Evolutionary conservation across 352 stramenopile species (phyloP), one percentile per base, ranked within the genome.

Genomic region (Thraustotheca clavata): DNA sequence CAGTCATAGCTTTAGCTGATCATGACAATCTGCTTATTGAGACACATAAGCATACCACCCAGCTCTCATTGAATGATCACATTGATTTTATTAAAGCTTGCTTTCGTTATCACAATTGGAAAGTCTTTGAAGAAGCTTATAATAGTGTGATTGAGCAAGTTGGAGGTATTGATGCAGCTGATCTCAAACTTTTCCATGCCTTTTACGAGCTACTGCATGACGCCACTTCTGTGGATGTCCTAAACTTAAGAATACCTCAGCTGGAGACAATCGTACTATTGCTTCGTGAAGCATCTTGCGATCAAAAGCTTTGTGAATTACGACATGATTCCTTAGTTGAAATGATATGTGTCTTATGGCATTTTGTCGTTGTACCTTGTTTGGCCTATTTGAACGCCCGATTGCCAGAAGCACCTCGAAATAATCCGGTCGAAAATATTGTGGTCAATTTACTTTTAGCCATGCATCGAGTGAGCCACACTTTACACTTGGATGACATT

Each of bases 401-500:
- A 2, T 18, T 52, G 43, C n/a, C n/a, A 9, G 43, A 7, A 9
- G 7, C 2, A 1, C 9, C 12, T 2, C 9, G 12, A 9, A 24
- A 14, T 31, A 31, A 14, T 24, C 6, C n/a, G 2, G 2, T 52
- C 43, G 9, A 52, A 24, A 11, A 24, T 9, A 9, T 24, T 11
- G n/a, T 31, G 12, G 34, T 35, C 14, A 31, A 52, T 18, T 3
- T 65, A 1, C 29, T 65, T 12, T 26, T 65, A 9, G 41, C 57
- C 3, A 8, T 65, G 4, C 57, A 65, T 27, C 9, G 40, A 20
- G 29, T 49, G 22, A 36, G 41, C 4, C 38, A 65, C 27, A 46
- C 16, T n/a, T 32, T 65, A 18, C 9, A 54, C 12, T 43, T 65
- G 22, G 57, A 65, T 32, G 57, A 65, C 38, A 41, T 65, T 32